Conservation (phyloP, 1,284 basidiomycete genomes). For the Hymenochaete sp. region DNA sequence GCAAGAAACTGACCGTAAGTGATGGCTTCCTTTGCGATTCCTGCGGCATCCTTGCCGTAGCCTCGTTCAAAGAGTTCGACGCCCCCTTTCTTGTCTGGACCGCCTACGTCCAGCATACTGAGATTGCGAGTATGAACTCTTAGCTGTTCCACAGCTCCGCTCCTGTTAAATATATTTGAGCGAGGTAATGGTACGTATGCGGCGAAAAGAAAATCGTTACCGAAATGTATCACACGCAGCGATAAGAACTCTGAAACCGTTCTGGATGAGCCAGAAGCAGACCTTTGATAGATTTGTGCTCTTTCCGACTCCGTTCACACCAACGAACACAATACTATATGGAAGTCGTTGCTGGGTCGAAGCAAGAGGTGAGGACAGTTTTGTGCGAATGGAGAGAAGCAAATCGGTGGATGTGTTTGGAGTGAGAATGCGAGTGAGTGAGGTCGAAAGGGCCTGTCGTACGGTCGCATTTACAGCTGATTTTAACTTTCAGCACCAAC, state of each 20-base stretch:
- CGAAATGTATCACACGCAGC: constrained; percentile 99
- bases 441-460: constrained; percentile 72
- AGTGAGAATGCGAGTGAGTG: constrained; percentile 90
- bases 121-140: constrained; percentile 95
- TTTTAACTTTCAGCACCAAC: constrained; percentile 13
- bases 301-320: constrained; percentile 99
- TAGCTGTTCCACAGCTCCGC: constrained; percentile 96
- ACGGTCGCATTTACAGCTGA: constrained; percentile 81
- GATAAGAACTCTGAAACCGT: constrained; percentile 87
- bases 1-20: constrained; percentile 54
- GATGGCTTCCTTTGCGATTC: constrained; percentile 94
- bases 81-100: constrained; percentile 60
- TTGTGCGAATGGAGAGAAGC: constrained; percentile 70
- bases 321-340: constrained; percentile 94
- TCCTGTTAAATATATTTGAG: constrained; percentile 36
- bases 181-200: background rate
- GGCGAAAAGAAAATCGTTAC: constrained; percentile 28
- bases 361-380: constrained; percentile 57
- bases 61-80: constrained; percentile 95
- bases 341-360: constrained; percentile 73
- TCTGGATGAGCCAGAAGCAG: constrained; percentile 98
- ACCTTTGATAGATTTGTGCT: constrained; percentile 98
- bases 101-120: constrained; percentile 74
- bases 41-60: constrained; percentile 97
- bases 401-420: constrained; percentile 96